Conservation (phyloP, 345 rosid species). For the Syzygium aqueum region DNA sequence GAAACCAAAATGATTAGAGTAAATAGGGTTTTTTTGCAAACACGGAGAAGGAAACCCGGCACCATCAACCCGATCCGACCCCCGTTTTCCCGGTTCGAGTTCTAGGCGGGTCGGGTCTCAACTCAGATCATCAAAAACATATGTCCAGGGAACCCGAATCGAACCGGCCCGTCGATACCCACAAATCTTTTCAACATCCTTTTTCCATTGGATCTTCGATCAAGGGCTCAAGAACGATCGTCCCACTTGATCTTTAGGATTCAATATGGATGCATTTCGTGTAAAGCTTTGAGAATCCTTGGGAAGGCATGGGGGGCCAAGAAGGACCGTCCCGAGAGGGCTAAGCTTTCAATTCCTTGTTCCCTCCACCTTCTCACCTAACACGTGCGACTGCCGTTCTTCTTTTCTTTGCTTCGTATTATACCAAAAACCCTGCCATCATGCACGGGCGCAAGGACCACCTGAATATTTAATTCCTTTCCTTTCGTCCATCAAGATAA, state of each 20-base stretch:
- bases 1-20: neutral
- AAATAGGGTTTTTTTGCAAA: neutral
- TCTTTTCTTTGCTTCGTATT: neutral
- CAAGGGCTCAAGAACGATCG: neutral
- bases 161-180: neutral
- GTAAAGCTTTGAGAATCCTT: neutral
- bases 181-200: neutral
- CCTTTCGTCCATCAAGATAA: neutral
- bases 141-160: accelerated
- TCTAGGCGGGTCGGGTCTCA: accelerated
- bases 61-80: neutral
- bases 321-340: neutral
- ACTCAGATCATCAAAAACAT: neutral
- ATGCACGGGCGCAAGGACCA: neutral
- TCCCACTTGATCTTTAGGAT: neutral
- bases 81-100: accelerated
- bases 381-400: neutral
- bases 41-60: accelerated
- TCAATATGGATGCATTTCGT: neutral
- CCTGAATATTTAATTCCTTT: neutral
- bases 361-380: neutral
- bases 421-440: neutral
- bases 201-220: neutral
- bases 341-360: neutral
- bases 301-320: neutral